Evolutionary conservation across 78 protist genomes (phyloP).

Genomic region (Dictyostelium firmibasis): DNA sequence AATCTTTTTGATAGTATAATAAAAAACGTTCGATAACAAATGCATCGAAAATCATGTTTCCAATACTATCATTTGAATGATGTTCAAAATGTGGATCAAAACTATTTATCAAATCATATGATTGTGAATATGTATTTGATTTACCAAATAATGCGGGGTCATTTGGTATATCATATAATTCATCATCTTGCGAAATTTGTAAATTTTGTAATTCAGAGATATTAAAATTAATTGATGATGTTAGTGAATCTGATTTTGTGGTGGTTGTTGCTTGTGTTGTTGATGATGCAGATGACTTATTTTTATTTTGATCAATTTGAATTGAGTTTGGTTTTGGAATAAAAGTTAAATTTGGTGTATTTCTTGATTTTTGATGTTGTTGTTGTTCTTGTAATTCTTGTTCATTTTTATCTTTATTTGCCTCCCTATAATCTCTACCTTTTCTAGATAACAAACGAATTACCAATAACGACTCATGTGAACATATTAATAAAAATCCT

Average conservation of each 20-base stretch:
- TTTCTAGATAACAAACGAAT: slow-evolving; percentile 24
- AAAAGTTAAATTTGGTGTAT: not conserved
- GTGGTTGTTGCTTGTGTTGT: not conserved
- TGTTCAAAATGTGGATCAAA: slow-evolving; percentile 57
- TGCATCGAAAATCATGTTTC: slow-evolving; percentile 22
- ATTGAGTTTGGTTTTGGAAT: not conserved
- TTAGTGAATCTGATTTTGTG: not conserved
- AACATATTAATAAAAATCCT: slow-evolving; percentile 51
- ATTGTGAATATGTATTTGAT: slow-evolving; percentile 18
- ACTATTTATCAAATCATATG: slow-evolving; percentile 17
- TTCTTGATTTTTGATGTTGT: not conserved
- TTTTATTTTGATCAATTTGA: not conserved
- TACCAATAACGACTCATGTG: slow-evolving; percentile 33
- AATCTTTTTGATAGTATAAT: not conserved
- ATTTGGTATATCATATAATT: not conserved
- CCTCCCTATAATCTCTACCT: not conserved
- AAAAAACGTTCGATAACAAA: slow-evolving; percentile 48
- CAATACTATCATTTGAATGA: slow-evolving; percentile 14
- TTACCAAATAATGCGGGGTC: not conserved
- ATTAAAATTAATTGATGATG: not conserved
- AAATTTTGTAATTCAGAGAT: slow-evolving; percentile 22
- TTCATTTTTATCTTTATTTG: not conserved
- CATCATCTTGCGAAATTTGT: slow-evolving; percentile 14
- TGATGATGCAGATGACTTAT: not conserved
- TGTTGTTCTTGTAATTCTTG: not conserved